A percentile compares a stretch with the other conserved stretches of the same genome.
Conservation (phyloP, 371 early-diverging fungal genomes). For the Mycotypha africana region DNA sequence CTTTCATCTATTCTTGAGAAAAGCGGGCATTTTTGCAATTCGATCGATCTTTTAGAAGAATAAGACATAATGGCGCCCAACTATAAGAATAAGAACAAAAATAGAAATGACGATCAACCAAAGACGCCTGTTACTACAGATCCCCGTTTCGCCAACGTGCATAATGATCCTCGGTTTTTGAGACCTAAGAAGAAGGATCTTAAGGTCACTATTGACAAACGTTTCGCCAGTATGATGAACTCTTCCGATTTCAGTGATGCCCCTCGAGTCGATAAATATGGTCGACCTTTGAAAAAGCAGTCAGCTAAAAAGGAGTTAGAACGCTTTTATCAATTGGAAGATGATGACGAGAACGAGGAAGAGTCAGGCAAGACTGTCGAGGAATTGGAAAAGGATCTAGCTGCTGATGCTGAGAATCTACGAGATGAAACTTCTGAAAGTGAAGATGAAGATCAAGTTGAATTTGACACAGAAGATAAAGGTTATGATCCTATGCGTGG, state of each 20-base stretch:
- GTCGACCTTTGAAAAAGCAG: conserved; percentile 55
- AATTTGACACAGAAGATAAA: conserved; percentile 3
- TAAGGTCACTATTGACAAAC: conserved; percentile 88
- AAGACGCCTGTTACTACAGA: conserved; percentile 55
- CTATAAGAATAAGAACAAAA: conserved; percentile 2
- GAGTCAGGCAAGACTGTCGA: conserved; percentile 25
- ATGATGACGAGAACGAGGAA: conserved; percentile 34
- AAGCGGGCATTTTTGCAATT: too few relatives aligned
- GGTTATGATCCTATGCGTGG: conserved; percentile 85
- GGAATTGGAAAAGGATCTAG: conserved; percentile 43
- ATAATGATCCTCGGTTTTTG: conserved; percentile 85
- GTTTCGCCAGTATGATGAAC: conserved; percentile 80
- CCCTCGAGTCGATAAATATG: conserved; percentile 87
- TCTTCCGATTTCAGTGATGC: conserved; percentile 70
- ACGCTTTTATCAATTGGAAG: conserved; percentile 56
- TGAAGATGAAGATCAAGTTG: conserved; percentile 19
- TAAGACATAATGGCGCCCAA: conserved; percentile 15
- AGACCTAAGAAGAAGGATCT: conserved; percentile 72
- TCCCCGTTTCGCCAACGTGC: conserved; percentile 78
- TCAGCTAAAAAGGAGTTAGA: conserved; percentile 52
- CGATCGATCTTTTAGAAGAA: too few relatives aligned
- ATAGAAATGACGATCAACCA: background rate
- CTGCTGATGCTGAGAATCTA: conserved; percentile 39
- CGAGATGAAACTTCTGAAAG: conserved; percentile 15
- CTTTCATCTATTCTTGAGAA: too few relatives aligned